Conservation (phyloP, 768 basidiomycete genomes). For the Tremella mesenterica region DNA sequence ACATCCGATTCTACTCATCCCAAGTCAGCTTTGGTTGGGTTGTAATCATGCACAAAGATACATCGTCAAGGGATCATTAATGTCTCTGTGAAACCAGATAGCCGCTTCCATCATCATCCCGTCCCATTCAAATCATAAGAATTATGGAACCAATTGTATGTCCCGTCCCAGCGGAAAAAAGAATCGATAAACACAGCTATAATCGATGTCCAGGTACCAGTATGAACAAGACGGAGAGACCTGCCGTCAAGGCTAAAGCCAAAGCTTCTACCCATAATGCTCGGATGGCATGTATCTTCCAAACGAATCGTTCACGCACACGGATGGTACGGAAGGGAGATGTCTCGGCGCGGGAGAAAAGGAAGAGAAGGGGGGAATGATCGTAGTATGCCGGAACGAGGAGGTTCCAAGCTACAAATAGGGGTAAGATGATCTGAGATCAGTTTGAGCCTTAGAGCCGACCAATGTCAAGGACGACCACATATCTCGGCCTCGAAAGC, state of each 20-base stretch:
- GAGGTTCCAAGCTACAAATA: conserved; percentile 77
- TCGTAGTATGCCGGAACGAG: conserved; percentile 95
- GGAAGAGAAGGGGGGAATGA: conserved; percentile 89
- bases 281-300: conserved; percentile 76
- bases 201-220: conserved; percentile 89
- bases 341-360: conserved; percentile 87
- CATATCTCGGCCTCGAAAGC: background rate
- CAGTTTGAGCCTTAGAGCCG: no score
- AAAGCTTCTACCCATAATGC: conserved; percentile 70
- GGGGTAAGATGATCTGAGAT: conserved; percentile 62
- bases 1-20: no score
- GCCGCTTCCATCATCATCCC: no score
- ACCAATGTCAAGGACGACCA: no score
- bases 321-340: conserved; percentile 89
- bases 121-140: no score
- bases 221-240: conserved; percentile 85
- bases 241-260: conserved; percentile 60
- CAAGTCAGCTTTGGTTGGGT: no score
- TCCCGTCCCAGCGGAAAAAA: no score
- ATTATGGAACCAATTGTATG: no score
- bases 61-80: no score
- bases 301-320: conserved; percentile 89
- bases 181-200: no score
- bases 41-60: no score
- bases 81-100: no score